Conservation (phyloP, 1,284 basidiomycete species). For the Leccinum subspadiceum region DNA sequence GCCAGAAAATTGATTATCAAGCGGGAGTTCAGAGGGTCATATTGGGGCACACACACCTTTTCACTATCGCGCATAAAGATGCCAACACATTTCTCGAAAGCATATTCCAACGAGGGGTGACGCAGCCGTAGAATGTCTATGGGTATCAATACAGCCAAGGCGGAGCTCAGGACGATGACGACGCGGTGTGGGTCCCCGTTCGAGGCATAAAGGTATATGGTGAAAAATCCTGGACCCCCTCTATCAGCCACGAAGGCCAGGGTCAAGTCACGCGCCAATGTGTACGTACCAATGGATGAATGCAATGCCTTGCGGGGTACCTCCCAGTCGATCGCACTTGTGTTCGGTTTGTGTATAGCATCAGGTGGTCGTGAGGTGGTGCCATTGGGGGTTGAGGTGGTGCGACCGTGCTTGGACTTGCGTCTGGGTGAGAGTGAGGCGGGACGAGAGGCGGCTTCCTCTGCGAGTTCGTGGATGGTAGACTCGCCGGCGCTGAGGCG, state of each 20-base stretch:
- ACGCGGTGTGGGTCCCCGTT: constrained; percentile 58
- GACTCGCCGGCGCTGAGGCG: constrained; percentile 14
- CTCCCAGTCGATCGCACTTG: constrained; percentile 61
- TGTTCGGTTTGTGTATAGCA: constrained; percentile 19
- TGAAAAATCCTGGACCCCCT: constrained; percentile 69
- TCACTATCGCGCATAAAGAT: constrained; percentile 95
- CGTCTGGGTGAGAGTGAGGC: constrained; percentile 15
- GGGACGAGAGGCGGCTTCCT: constrained; percentile 19
- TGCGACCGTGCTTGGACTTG: constrained; percentile 17
- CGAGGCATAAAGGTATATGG: constrained; percentile 71
- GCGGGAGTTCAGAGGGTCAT: not conserved
- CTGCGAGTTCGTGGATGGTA: constrained; percentile 28
- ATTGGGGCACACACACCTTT: constrained; percentile 51
- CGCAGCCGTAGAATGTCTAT: constrained; percentile 81
- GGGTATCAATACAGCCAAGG: constrained; percentile 70
- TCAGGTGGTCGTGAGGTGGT: constrained; percentile 8
- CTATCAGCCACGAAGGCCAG: constrained; percentile 7
- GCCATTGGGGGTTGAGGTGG: constrained; percentile 11
- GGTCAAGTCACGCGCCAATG: constrained; percentile 8
- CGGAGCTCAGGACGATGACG: constrained; percentile 61
- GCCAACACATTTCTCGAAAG: constrained; percentile 80
- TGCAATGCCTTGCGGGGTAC: constrained; percentile 91
- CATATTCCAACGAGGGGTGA: constrained; percentile 62
- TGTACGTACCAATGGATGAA: constrained; percentile 78
- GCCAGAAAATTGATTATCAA: not conserved